Conservation (phyloP, 2,329 filamentous ascomycete species). For the Neofusicoccum laricinum region DNA sequence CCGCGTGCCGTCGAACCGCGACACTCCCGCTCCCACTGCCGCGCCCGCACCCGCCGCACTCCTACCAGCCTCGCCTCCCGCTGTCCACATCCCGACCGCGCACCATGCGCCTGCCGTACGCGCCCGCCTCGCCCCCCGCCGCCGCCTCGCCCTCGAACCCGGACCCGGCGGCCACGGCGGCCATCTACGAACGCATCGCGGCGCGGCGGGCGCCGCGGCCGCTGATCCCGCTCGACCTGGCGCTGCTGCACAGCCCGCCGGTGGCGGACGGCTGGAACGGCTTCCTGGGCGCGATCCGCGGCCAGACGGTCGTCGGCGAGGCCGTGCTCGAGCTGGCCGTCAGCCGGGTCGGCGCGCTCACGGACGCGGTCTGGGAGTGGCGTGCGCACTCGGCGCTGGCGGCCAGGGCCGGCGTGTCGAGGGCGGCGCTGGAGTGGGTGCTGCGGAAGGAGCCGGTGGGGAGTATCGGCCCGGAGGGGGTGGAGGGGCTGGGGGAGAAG, state of each 20-base stretch:
- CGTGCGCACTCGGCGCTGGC: slow-evolving; percentile 61
- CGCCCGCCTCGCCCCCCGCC: slow-evolving; percentile 47
- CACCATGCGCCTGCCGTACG: slow-evolving; percentile 56
- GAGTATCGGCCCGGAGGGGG: slow-evolving; percentile 36
- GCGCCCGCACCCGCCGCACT: not conserved
- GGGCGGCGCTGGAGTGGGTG: slow-evolving; percentile 60
- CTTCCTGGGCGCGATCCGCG: slow-evolving; percentile 56
- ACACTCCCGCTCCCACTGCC: not conserved
- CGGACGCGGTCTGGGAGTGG: slow-evolving; percentile 85
- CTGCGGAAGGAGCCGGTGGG: slow-evolving; percentile 4
- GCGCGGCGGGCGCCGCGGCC: slow-evolving; percentile 49
- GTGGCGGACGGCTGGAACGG: slow-evolving; percentile 59
- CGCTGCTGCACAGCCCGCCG: slow-evolving; percentile 54
- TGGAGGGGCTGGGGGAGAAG: slow-evolving; percentile 18
- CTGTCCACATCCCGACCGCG: slow-evolving; percentile 1
- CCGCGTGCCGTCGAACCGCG: no score
- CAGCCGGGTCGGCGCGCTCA: slow-evolving; percentile 74
- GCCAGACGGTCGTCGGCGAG: slow-evolving; percentile 48
- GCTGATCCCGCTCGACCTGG: slow-evolving; percentile 54
- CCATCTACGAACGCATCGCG: slow-evolving; percentile 52
- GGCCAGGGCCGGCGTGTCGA: slow-evolving; percentile 62
- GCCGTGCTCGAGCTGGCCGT: slow-evolving; percentile 75
- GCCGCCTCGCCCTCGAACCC: slow-evolving; percentile 26
- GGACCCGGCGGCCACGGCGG: slow-evolving; percentile 39
- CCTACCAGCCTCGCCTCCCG: slow-evolving; percentile 2